These are phyloP conservation scores for Pichia deserticola DNA, from an alignment of 805 yeast genomes.

Conservation along the genomic window DNA sequence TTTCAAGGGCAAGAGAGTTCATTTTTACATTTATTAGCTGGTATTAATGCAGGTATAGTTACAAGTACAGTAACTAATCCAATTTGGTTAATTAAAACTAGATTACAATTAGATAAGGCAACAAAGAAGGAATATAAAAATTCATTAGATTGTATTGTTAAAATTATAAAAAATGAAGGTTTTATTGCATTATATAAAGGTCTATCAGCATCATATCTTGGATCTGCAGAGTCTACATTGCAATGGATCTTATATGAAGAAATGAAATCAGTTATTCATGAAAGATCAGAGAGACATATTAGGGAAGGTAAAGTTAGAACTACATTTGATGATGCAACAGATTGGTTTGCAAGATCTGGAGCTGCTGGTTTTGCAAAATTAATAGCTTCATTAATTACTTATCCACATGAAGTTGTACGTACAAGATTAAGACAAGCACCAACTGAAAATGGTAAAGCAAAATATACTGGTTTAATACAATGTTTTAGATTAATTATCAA, in stretches of 20 bases:
- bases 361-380: conserved; percentile 97
- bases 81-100: conserved; percentile 92
- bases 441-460: conserved; percentile 53
- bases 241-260: conserved; percentile 98
- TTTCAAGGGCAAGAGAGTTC: conserved; percentile 74
- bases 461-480: conserved; percentile 84
- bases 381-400: conserved; percentile 84
- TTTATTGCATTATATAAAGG: conserved; percentile 77
- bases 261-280: conserved; percentile 66
- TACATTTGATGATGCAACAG: conserved; percentile 57
- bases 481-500: conserved; percentile 78
- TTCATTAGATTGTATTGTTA: conserved; percentile 74
- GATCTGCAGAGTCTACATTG: conserved; percentile 84
- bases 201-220: conserved; percentile 88
- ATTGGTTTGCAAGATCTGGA: conserved; percentile 95
- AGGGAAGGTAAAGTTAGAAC: conserved; percentile 32
- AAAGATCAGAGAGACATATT: conserved; percentile 36
- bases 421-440: conserved; percentile 96
- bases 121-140: conserved; percentile 58
- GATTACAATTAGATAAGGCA: conserved; percentile 84
- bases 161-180: conserved; percentile 73
- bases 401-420: conserved; percentile 96
- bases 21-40: conserved; percentile 78
- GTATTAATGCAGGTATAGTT: conserved; percentile 85
- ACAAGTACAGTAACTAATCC: conserved; percentile 97